Percentiles rank a stretch among this genome's conserved stretches.
Evolutionary conservation across 1,284 basidiomycete genomes (phyloP).

Genomic region (Trichosporon sp.): DNA sequence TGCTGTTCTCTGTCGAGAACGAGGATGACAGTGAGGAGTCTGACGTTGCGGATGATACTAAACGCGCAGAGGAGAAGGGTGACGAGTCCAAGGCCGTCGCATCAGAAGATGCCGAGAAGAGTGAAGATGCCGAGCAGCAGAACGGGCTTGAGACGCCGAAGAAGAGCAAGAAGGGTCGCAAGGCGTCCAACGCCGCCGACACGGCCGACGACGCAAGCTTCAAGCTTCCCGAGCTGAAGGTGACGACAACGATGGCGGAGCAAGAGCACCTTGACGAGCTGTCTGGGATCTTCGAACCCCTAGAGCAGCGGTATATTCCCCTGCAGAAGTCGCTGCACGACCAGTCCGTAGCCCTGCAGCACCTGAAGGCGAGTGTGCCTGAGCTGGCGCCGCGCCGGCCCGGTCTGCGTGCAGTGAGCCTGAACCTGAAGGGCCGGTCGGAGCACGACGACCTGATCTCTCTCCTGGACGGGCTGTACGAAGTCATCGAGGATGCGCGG

Average conservation of each 20-base stretch:
- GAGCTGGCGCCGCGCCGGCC: conserved; percentile 8
- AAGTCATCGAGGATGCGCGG: conserved; percentile 74
- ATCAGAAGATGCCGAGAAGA: background rate
- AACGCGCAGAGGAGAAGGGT: background rate
- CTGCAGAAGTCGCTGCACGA: conserved; percentile 42
- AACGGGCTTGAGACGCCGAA: background rate
- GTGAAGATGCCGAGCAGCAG: background rate
- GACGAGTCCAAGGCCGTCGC: background rate
- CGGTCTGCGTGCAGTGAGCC: background rate
- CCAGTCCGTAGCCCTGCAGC: conserved; percentile 35
- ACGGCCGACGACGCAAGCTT: conserved; percentile 8
- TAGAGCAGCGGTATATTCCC: conserved; percentile 28
- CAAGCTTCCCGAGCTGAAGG: background rate
- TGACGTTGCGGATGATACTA: background rate
- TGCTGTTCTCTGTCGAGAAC: conserved; percentile 5
- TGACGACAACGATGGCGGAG: background rate
- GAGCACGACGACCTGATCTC: conserved; percentile 47
- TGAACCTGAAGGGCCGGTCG: conserved; percentile 10
- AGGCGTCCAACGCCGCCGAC: background rate
- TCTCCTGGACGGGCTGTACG: conserved; percentile 63
- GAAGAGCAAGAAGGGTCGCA: background rate
- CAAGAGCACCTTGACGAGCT: conserved; percentile 22
- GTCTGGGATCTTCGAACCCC: conserved; percentile 26
- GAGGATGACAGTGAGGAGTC: conserved; percentile 5
- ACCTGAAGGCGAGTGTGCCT: conserved; percentile 26